These are phyloP conservation scores for Jackrogersella multiformis DNA, from an alignment of 495 filamentous ascomycete genomes.

Conservation along the genomic window DNA sequence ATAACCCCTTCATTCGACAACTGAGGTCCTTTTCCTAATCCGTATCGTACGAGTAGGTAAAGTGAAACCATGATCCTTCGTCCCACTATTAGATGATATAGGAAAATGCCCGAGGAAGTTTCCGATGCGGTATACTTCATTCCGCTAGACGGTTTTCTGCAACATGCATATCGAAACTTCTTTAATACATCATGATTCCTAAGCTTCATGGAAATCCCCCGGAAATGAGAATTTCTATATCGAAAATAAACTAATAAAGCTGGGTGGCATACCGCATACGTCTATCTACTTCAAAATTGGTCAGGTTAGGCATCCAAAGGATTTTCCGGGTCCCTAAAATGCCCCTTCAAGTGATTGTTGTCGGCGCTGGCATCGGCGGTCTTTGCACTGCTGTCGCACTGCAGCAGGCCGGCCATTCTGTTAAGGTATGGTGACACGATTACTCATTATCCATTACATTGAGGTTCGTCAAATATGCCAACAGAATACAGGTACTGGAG, in stretches of 20 bases:
- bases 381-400: slow-evolving; percentile 65
- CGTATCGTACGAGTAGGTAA: not conserved
- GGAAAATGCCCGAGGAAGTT: not conserved
- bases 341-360: slow-evolving; percentile 53
- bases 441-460: not conserved
- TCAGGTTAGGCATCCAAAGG: not conserved
- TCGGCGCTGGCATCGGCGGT: slow-evolving; percentile 68
- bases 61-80: slow-evolving; percentile 1
- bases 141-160: not conserved
- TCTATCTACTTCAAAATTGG: not conserved
- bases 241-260: not conserved
- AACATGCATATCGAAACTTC: not conserved
- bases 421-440: slow-evolving; percentile 45
- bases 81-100: not conserved
- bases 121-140: not conserved
- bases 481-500: slow-evolving; percentile 55
- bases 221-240: not conserved
- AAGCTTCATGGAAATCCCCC: not conserved
- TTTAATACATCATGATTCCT: not conserved
- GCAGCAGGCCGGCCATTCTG: slow-evolving; percentile 61
- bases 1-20: not conserved
- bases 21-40: not conserved
- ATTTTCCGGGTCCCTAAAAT: not conserved
- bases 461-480: not conserved
- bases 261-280: not conserved